Evolutionary conservation across 1,284 basidiomycete species (phyloP), one percentile per base, ranked within the genome.

Genomic region (Golubevia sp.): DNA sequence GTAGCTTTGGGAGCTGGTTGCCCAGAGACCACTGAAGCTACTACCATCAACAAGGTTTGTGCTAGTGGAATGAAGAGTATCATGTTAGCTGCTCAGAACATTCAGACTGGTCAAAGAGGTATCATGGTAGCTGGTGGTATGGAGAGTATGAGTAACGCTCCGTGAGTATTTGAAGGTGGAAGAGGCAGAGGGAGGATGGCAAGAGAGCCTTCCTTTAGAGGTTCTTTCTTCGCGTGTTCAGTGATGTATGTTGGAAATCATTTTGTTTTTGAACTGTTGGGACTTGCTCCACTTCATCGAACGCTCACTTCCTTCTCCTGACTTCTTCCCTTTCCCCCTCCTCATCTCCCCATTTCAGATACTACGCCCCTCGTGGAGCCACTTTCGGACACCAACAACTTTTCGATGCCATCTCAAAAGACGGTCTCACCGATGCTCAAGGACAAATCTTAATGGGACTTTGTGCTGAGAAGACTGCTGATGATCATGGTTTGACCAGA

Each of bases 381-480:
- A 85, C 87, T 18, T 99, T 94, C 78, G 97, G 97, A 71, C 92
- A 96, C 86, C 90, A 94, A 85, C 90, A 91, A 71, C 86, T 92
- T 54, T 89, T 86, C 68, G 97, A 99, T 85, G 91, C 94, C 26
- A 88, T 99, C 60, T 91, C 97, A 85, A 88, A 86, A 74, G 97
- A 99, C 82, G 97, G 95, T 76, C 91, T 99, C 55, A 61, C 59
- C 59, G 80, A 82, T 58, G 80, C 72, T 27, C 62, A 71, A 63
- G 68, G 66, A 64, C 66, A 74, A 56, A 54, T 68, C 34, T 64
- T 60, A 55, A 76, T 76, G 77, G 79, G 81, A 64, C 68, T 68
- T 58, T 82, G 77, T 71, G 85, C 85, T 55, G 85, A 86, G 57
- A 77, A 85, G 68, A 85, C 84, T 1, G 85, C 85, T 44, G 73